Evolutionary conservation across 2,329 filamentous ascomycete species (phyloP), one percentile per base, ranked within the genome.

Genomic region (Colletotrichum liaoningense): DNA sequence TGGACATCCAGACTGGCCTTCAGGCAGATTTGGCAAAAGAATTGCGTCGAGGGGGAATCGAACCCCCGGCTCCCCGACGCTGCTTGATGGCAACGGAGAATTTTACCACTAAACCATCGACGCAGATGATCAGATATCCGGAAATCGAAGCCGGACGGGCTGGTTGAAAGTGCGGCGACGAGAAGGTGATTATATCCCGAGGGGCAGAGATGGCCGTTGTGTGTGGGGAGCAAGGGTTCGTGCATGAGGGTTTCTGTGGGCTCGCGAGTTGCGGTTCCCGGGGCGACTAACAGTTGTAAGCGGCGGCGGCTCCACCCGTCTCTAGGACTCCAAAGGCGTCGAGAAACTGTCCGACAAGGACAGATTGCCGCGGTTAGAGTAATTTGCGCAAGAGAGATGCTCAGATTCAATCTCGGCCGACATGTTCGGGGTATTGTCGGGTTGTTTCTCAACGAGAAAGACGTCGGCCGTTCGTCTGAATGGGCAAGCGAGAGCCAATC

Each of bases 101-200:
- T 73, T 73, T 73, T 73, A 73, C 71, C 71, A 73, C 71, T 73
- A 73, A 73, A 73, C 67, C 71, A 73, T 73, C 71, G 71, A 67
- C 71, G 71, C 71, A 33, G 26, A 22, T 42, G 3, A 5, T 14
- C 19, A n/a, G 5, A 22, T 22, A 6, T 30, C 26, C 55, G 24
- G 26, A 5, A 2, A 4, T 4, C 1, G 1, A 19, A 7, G 8
- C 24, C 33, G 5, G 9, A 9, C 26, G 22, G 12, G 3, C 54
- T 33, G 3, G 19, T 38, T 64, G 55, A 1, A 0, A 0, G 0
- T 0, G 0, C 0, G 0, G 0, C 0, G 1, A 24, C 9, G 1
- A 28, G 26, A 63, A 57, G 35, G 33, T 11, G 1, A 4, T 38
- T 70, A 69, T 73, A 59, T 24, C 60, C 12, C 12, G 3, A 16